Evolutionary conservation across 78 protist species (phyloP), one percentile per base, ranked within the genome.

Genomic region (Protostelium mycophagum): DNA sequence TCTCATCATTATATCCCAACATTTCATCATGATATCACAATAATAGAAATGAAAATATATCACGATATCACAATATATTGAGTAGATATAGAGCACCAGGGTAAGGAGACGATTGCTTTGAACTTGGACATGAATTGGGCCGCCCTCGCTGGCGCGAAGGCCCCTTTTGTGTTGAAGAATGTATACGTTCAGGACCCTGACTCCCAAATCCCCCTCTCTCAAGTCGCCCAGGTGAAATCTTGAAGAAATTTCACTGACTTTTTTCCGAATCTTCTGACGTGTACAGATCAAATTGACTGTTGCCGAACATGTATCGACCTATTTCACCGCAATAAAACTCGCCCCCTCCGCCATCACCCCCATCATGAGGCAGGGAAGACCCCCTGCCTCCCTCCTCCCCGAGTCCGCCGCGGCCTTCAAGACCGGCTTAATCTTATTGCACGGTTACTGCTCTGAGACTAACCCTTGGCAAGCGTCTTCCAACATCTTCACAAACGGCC

Each of bases 371-470:
- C 90, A 88, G 34, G 94, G 94, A 84, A 92, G 90, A 89, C 88
- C 90, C 92, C 94, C 94, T 83, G 51, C 39, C 0, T 31, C 88
- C 28, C 37, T 92, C 28, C 92, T 91, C 34, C 86, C 73, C 25
- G 90, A 93, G 88, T n/a, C 35, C 73, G 38, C 38, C 88, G 9
- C 84, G 0, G 83, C 63, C 23, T 37, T 85, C 35, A 92, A 90
- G 36, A 93, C 87, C 37, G 93, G 93, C 38, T 34, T 90, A n/a
- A 85, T 93, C 37, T 90, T 93, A 1, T 87, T 88, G 38, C 96
- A 93, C 88, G 96, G 96, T n/a, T 93, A 93, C 93, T 93, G 96
- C 83, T 38, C 90, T 28, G 0, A 28, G 1, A 89, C 85, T 0
- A 86, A 86, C 63, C 91, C 91, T 83, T 91, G 89, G 88, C 31